Evolutionary conservation across 2,329 filamentous ascomycete species (phyloP).

Genomic region (Biscogniauxia sp.): DNA sequence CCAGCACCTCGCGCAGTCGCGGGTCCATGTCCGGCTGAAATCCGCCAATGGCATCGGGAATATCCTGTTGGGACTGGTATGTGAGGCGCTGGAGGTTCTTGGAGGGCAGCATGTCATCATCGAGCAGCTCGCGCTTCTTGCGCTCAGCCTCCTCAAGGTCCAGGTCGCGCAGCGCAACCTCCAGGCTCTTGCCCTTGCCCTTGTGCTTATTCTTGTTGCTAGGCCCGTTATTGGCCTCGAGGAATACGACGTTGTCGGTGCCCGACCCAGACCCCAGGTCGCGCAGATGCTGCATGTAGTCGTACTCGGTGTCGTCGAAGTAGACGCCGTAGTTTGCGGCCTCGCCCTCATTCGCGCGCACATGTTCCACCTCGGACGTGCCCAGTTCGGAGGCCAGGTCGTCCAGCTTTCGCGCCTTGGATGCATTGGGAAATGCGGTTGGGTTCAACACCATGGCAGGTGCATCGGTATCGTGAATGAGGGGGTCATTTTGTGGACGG

Average conservation of each 20-base stretch:
- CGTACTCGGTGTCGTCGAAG: conserved; percentile 92
- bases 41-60: conserved; percentile 87
- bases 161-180: conserved; percentile 72
- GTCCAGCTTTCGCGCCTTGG: conserved; percentile 63
- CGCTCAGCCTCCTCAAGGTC: conserved; percentile 47
- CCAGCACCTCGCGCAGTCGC: conserved; percentile 81
- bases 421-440: conserved; percentile 48
- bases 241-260: conserved; percentile 75
- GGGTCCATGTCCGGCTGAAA: conserved; percentile 99
- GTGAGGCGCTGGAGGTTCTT: conserved; percentile 74
- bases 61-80: conserved; percentile 89
- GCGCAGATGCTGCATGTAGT: conserved; percentile 98
- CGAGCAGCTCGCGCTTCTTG: conserved; percentile 58
- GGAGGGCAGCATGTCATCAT: conserved; percentile 73
- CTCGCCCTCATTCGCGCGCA: conserved; percentile 91
- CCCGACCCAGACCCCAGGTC: conserved; percentile 68
- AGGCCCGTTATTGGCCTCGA: conserved; percentile 65
- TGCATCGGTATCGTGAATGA: conserved; percentile 87
- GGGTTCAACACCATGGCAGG: conserved; percentile 88
- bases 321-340: conserved; percentile 92
- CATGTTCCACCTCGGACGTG: conserved; percentile 52
- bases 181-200: conserved; percentile 73
- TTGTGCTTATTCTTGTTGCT: conserved; percentile 67
- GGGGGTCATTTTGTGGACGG: conserved; percentile 93
- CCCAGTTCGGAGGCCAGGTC: conserved; percentile 79